Percentiles rank a stretch among this genome's conserved stretches.
Evolutionary conservation across 176 grass and related monocot species (phyloP).

Genomic region (Phoenix roebelenii): DNA sequence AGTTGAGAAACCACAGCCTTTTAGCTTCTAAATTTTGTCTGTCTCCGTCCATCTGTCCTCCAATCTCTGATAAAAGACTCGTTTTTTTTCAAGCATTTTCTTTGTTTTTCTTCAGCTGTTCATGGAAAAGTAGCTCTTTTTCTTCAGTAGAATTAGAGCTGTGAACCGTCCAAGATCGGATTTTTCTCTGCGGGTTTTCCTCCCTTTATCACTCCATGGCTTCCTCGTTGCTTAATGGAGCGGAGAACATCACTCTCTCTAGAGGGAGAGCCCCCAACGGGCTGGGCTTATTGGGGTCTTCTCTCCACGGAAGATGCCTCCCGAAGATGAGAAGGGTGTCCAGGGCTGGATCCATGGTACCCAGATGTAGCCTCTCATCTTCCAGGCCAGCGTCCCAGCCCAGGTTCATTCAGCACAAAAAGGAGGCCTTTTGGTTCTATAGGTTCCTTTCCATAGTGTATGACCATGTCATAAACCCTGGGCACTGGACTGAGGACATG

Average conservation of each 20-base stretch:
- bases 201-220: slow-evolving; percentile 24
- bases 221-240: slow-evolving; percentile 31
- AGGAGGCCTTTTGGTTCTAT: slow-evolving; percentile 99
- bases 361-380: slow-evolving; percentile 41
- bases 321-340: slow-evolving; percentile 28
- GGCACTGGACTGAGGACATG: slow-evolving; percentile 98
- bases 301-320: slow-evolving; percentile 12
- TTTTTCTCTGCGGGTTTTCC: too few species aligned
- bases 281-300: slow-evolving; percentile 27
- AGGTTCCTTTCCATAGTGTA: slow-evolving; percentile 89
- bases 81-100: too few species aligned
- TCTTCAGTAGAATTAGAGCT: too few species aligned
- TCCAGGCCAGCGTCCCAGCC: slow-evolving; percentile 40
- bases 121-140: too few species aligned
- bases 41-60: too few species aligned
- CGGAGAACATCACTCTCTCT: slow-evolving; percentile 28
- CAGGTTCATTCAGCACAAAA: slow-evolving; percentile 97
- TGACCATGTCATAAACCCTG: slow-evolving; percentile 86
- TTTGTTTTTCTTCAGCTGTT: too few species aligned
- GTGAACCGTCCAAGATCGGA: too few species aligned
- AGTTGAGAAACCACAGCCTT: too few species aligned
- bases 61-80: too few species aligned
- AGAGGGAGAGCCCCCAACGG: slow-evolving; percentile 15
- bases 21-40: too few species aligned
- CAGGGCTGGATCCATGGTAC: slow-evolving; percentile 4